Conservation (phyloP, 2,329 filamentous ascomycete species). For the Teratosphaeria gauchensis region DNA sequence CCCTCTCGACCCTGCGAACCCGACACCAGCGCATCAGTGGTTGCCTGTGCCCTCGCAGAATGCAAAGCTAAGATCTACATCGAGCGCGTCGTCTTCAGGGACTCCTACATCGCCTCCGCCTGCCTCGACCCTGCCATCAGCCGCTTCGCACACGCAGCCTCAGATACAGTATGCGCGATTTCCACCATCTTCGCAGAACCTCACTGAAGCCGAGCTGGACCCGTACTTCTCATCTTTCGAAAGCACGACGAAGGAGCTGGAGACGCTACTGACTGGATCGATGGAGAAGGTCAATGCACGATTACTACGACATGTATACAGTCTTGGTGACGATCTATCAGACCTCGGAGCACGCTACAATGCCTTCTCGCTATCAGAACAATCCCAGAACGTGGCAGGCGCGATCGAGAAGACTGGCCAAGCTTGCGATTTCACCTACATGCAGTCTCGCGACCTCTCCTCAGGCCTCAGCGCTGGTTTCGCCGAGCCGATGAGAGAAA, state of each 20-base stretch:
- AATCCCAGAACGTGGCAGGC: slow-evolving; percentile 74
- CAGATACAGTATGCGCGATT: slow-evolving; percentile 67
- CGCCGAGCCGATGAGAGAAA: slow-evolving; percentile 95
- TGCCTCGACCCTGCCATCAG: slow-evolving; percentile 40
- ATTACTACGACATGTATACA: slow-evolving; percentile 74
- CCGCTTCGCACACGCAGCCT: slow-evolving; percentile 48
- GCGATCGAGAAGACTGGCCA: slow-evolving; percentile 93
- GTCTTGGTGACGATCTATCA: slow-evolving; percentile 75
- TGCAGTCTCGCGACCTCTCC: slow-evolving; percentile 86
- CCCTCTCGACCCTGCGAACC: slow-evolving; percentile 90
- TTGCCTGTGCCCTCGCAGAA: slow-evolving; percentile 78
- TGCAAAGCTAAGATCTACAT: slow-evolving; percentile 64
- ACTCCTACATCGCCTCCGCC: slow-evolving; percentile 47
- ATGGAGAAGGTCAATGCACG: slow-evolving; percentile 96
- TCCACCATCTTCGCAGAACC: slow-evolving; percentile 62
- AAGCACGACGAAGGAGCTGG: slow-evolving; percentile 80
- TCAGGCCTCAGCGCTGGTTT: slow-evolving; percentile 84
- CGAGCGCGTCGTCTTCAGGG: slow-evolving; percentile 37
- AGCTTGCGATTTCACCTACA: slow-evolving; percentile 90
- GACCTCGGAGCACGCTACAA: slow-evolving; percentile 95
- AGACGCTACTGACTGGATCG: slow-evolving; percentile 75
- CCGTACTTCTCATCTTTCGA: slow-evolving; percentile 95
- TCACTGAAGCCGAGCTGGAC: slow-evolving; percentile 85
- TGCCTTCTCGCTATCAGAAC: slow-evolving; percentile 89
- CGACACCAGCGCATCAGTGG: slow-evolving; percentile 74